Percentiles rank a stretch among this genome's conserved stretches.
Evolutionary conservation across 345 rosid genomes (phyloP).

Genomic region (Eucalyptus pumila): DNA sequence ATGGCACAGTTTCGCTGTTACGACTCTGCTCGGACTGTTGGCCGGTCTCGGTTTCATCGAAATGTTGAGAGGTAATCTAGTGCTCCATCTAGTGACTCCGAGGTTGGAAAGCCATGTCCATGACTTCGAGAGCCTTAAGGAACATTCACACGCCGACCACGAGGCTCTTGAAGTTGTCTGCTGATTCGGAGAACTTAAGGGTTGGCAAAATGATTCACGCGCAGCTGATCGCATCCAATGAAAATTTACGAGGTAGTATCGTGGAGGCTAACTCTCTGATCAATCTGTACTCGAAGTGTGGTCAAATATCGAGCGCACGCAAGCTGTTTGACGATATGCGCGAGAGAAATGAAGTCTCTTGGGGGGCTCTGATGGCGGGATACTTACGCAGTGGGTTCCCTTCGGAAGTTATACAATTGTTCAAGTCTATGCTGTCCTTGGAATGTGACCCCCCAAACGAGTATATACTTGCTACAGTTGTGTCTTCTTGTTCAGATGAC

Average conservation of each 20-base stretch:
- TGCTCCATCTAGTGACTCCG: not conserved
- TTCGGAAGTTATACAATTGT: conserved; percentile 34
- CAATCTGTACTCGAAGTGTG: conserved; percentile 45
- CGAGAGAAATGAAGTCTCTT: conserved; percentile 53
- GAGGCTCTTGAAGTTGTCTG: conserved; percentile 39
- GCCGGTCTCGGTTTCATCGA: not conserved
- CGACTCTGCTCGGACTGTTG: not conserved
- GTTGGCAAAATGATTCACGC: conserved; percentile 48
- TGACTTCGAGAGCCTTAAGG: not conserved
- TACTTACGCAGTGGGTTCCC: conserved; percentile 38
- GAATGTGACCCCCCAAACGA: conserved; percentile 37
- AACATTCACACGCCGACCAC: not conserved
- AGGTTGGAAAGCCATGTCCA: not conserved
- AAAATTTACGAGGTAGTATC: not conserved
- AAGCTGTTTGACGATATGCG: conserved; percentile 53
- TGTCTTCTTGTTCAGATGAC: conserved; percentile 41
- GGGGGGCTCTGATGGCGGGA: conserved; percentile 64
- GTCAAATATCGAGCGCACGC: conserved; percentile 27
- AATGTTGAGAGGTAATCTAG: not conserved
- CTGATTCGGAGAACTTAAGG: conserved; percentile 25
- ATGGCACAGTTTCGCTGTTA: not conserved
- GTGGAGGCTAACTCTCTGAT: conserved; percentile 32
- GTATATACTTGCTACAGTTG: conserved; percentile 39
- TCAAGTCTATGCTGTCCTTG: conserved; percentile 34
- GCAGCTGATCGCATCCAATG: conserved; percentile 24